A percentile compares a stretch with the other conserved stretches of the same genome.
Evolutionary conservation across 2,329 filamentous ascomycete genomes (phyloP).

Genomic region (Pezicula rhizophila): DNA sequence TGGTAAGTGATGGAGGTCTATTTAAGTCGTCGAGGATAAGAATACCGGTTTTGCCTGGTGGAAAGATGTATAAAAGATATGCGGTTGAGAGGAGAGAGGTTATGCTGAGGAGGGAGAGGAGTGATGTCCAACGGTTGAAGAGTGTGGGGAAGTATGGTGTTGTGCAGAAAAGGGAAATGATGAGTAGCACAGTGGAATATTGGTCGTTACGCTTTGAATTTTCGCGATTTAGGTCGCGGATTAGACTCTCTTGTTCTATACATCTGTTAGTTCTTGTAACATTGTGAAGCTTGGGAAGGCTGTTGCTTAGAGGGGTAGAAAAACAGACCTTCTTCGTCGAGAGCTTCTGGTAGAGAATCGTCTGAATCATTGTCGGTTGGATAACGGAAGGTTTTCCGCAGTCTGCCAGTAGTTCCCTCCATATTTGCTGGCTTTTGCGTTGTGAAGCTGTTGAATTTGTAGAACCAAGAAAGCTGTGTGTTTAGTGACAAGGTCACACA

Average conservation of each 20-base stretch:
- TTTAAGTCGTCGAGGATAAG: constrained; percentile 39
- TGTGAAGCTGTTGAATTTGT: background rate
- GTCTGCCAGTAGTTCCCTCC: constrained; percentile 43
- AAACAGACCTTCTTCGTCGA: constrained; percentile 67
- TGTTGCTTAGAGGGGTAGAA: constrained; percentile 1
- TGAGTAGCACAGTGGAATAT: constrained; percentile 52
- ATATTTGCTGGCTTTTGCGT: constrained; percentile 9
- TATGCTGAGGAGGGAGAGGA: constrained; percentile 49
- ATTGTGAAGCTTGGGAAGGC: constrained; percentile 1
- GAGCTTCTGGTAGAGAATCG: constrained; percentile 48
- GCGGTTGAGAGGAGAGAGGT: constrained; percentile 57
- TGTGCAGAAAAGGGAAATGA: constrained; percentile 50
- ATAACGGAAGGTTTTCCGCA: constrained; percentile 75
- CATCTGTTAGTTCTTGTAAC: constrained; percentile 18
- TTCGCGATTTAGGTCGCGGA: constrained; percentile 45
- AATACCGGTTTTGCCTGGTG: constrained; percentile 50
- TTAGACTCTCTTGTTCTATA: constrained; percentile 60
- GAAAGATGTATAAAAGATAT: constrained; percentile 53
- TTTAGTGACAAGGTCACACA: background rate
- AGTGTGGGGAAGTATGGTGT: constrained; percentile 50
- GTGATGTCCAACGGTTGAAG: constrained; percentile 27
- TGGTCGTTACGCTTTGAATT: constrained; percentile 53
- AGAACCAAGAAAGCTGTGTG: background rate
- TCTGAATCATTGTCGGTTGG: constrained; percentile 53
- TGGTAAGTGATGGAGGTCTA: background rate